Base-by-base conservation (phyloP, 1,139 yeast genomes). In the Nakaseomyces glabratus region DNA sequence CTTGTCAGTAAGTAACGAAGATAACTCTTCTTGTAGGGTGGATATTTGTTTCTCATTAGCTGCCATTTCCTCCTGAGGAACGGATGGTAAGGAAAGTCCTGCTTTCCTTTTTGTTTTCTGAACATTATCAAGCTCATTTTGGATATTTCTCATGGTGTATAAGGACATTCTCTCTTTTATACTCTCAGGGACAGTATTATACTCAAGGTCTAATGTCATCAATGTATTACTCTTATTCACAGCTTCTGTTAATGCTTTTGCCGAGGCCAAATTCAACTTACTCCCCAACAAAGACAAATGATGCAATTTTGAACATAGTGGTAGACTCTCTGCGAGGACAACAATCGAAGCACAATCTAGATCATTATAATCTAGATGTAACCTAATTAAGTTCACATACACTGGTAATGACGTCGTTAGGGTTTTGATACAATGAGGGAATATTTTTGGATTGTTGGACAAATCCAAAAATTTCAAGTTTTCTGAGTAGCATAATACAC, bases 101-200 rank as follows among this genome's bases (percentile, higher is more conserved):
- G 8, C 30, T 10, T 19, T 17, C 9, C 24, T 32, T n/a, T 24
- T 26, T 11, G 11, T 26, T 5, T 11, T 26, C 10, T 38, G 40
- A 2, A 48, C 45, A 19, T 37, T 46, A 15, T 41, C 42, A 9
- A 61, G 44, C 38, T 54, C 58, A 31, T 53, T 61, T 48, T 80
- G 85, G 76, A 79, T 74, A 51, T 81, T 80, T 48, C 76, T 69
- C 75, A 81, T 77, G 2, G 82, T 69, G 47, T 76, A 73, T 25
- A 80, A 58, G 1, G 85, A 82, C 35, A 79, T 65, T 42, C 68
- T 68, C 39, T 77, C 79, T 46, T 67, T 74, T 43, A 71, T 63
- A 30, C 68, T 65, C 21, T 57, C 54, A 2, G 76, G 66, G 31
- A 79, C 65, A 34, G 65, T 58, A 25, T 69, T 75, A 45, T 69